Conservation (phyloP, 2,329 filamentous ascomycete genomes). For the Fusarium drepaniforme region DNA sequence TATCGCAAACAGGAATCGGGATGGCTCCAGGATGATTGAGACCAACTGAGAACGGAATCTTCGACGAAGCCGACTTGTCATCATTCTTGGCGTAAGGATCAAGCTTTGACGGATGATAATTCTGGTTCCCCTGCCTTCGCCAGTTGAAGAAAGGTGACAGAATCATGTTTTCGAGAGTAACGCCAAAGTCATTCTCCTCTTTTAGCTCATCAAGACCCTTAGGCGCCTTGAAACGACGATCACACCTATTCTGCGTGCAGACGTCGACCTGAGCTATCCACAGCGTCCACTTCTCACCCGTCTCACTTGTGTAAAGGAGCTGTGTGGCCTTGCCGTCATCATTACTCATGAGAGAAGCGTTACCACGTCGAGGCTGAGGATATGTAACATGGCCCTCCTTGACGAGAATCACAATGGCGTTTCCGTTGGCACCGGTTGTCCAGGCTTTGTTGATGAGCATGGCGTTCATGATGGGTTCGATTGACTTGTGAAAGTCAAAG, state of each 20-base stretch:
- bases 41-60: background rate
- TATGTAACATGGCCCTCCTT: background rate
- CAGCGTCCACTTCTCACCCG: background rate
- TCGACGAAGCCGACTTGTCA: background rate
- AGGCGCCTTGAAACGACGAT: background rate
- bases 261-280: background rate
- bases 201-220: background rate
- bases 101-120: background rate
- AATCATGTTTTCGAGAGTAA: background rate
- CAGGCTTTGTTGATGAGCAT: background rate
- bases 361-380: background rate
- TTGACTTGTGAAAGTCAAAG: background rate
- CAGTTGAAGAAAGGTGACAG: background rate
- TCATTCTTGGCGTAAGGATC: background rate
- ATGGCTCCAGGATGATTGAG: background rate
- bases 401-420: background rate
- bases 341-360: background rate
- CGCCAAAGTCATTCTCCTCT: background rate
- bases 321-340: background rate
- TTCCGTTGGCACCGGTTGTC: background rate
- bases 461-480: background rate
- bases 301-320: background rate
- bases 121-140: background rate
- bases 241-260: background rate
- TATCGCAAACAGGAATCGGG: background rate